These are phyloP conservation scores for Tubosaeta sp. DNA, from an alignment of 768 basidiomycete species.

Conservation along the genomic window DNA sequence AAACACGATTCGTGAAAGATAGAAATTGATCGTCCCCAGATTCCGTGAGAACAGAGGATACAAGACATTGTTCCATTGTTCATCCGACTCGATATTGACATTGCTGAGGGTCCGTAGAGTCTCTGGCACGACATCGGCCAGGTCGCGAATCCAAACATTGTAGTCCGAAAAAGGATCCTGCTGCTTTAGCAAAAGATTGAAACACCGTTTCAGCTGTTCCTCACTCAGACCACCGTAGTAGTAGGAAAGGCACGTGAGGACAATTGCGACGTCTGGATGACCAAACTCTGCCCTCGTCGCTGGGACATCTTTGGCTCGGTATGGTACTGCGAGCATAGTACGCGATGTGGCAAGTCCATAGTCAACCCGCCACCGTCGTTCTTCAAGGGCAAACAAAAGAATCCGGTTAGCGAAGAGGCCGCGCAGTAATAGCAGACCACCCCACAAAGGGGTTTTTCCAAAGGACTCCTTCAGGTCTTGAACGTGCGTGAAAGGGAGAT, in stretches of 20 bases:
- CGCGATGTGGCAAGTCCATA: constrained; percentile 12
- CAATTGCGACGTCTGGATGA: constrained; percentile 23
- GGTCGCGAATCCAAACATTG: not conserved
- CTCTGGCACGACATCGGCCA: not conserved
- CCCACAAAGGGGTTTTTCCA: constrained; percentile 6
- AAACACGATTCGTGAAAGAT: not conserved
- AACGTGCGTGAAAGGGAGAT: not conserved
- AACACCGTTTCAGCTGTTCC: not conserved
- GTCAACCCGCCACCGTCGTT: constrained; percentile 26
- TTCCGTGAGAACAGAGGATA: not conserved
- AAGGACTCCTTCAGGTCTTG: constrained; percentile 1
- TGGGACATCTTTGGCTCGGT: constrained; percentile 25
- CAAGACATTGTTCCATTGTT: not conserved
- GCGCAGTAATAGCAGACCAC: constrained; percentile 27
- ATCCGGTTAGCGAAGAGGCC: constrained; percentile 26
- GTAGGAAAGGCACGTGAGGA: constrained; percentile 14
- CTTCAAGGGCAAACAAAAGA: constrained; percentile 16
- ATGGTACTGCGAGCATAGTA: constrained; percentile 26
- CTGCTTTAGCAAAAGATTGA: not conserved
- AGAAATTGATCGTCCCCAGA: not conserved
- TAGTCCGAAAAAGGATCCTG: not conserved
- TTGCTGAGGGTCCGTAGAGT: not conserved
- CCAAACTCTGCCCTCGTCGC: constrained; percentile 22
- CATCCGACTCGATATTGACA: not conserved
- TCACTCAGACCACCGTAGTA: constrained; percentile 23